Evolutionary conservation across 192 early-diverging fungal genomes (phyloP), one percentile per base, ranked within the genome.

Genomic region (Backusella westeae): DNA sequence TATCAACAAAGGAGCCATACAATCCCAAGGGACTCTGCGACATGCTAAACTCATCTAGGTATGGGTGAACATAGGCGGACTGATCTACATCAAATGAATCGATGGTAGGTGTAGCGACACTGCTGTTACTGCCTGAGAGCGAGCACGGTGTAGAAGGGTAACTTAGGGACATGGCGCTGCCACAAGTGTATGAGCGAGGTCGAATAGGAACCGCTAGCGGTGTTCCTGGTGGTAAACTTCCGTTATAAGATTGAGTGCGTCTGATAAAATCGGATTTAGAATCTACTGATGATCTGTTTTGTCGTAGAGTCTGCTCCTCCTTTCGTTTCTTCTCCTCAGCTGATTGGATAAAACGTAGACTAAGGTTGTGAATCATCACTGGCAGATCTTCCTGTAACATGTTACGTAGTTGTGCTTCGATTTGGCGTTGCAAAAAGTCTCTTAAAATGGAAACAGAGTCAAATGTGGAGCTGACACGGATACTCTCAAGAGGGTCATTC

Each of bases 381-480:
- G 98, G 98, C 69, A 99, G 78, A 79, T 98, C 96, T 34, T 99
- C 96, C 78, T 93, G 92, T 73, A 99, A 96, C 88, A 99, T 82
- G 71, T 91, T 93, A 15, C 96, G 78, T 68, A 99, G 81, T 69
- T 95, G 93, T 10, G 90, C 89, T 78, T 99, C 96, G 63, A 99
- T 99, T 73, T 96, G 92, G 9, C 85, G 80, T 85, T 98, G 97
- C 49, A 99, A 80, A 83, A 98, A 94, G 3, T 90, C 80, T 53
- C 94, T 88, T 49, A 99, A 94, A 41, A 90, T 93, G 21, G 94
- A 90, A 39, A 98, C 91, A 77, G 92, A 90, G 76, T 99, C 98
- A 81, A 99, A 99, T 1, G 98, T 98, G n/a, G 96, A 97, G 73
- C 93, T 94, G 46, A 99, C 96, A 69, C 94, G 89, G 10, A 99